phyloP scores from a whole-genome alignment of 2,329 filamentous ascomycete species.

The Domatiomyces catenatus region DNA sequence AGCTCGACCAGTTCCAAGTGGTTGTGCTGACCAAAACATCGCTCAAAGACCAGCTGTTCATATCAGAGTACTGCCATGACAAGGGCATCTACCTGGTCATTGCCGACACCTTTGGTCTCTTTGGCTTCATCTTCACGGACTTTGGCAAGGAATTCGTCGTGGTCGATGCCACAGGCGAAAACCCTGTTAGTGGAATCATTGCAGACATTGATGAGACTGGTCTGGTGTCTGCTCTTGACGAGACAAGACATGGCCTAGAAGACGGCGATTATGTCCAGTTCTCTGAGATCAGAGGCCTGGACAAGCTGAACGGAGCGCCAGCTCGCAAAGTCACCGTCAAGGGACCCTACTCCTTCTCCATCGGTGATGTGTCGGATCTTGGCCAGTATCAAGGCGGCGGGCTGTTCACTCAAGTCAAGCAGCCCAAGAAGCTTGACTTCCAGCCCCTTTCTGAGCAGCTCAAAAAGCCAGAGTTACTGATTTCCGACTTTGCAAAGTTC shows the following conservation, averaged over 20 bases:
- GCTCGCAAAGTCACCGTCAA: constrained; percentile 87
- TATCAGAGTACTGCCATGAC: constrained; percentile 85
- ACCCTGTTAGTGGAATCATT: constrained; percentile 71
- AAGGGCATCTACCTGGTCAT: constrained; percentile 85
- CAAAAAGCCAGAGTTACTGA: constrained; percentile 73
- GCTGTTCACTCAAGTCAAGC: constrained; percentile 91
- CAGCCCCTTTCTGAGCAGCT: constrained; percentile 63
- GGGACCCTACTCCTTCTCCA: constrained; percentile 93
- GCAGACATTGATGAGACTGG: constrained; percentile 81
- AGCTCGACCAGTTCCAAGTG: constrained; percentile 82
- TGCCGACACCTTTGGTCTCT: constrained; percentile 81
- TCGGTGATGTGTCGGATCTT: constrained; percentile 76
- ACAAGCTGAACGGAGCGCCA: constrained; percentile 63
- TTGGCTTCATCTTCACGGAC: constrained; percentile 92
- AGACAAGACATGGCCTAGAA: constrained; percentile 85
- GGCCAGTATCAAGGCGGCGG: constrained; percentile 80
- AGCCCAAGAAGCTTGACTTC: constrained; percentile 88
- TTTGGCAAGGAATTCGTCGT: constrained; percentile 90
- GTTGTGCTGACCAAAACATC: constrained; percentile 79
- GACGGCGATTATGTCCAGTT: constrained; percentile 96
- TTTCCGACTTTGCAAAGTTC: constrained; percentile 96
- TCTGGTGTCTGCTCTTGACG: constrained; percentile 80
- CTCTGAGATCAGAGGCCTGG: constrained; percentile 84
- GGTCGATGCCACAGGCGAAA: constrained; percentile 80
- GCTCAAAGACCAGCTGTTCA: constrained; percentile 61